Evolutionary conservation across 768 basidiomycete genomes (phyloP).

Genomic region (Mycena epipterygia): DNA sequence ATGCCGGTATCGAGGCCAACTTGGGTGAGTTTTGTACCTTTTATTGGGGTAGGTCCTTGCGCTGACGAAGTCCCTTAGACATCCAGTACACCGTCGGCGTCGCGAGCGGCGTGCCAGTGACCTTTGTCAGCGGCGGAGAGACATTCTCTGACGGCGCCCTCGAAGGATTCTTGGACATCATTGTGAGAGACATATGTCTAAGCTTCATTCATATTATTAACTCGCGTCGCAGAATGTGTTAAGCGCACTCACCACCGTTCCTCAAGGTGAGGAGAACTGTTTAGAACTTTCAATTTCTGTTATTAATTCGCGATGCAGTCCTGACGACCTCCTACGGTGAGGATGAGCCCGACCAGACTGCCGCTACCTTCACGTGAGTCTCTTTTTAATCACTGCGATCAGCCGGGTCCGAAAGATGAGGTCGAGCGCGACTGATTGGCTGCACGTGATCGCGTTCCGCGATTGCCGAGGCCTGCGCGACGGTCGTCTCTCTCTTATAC

Average conservation of each 20-base stretch:
- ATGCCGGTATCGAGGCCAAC: constrained; percentile 53
- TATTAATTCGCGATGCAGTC: constrained; percentile 35
- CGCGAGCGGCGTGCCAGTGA: constrained; percentile 49
- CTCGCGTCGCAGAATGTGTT: too few relatives aligned
- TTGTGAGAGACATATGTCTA: too few relatives aligned
- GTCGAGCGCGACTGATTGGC: too few relatives aligned
- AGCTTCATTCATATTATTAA: too few relatives aligned
- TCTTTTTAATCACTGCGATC: neutral
- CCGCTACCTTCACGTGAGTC: constrained; percentile 31
- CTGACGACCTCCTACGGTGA: constrained; percentile 69
- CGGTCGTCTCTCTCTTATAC: too few relatives aligned
- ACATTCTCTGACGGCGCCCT: constrained; percentile 45
- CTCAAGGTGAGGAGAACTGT: constrained; percentile 45
- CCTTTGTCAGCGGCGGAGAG: constrained; percentile 51
- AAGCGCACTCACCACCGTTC: constrained; percentile 43
- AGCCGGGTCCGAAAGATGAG: neutral
- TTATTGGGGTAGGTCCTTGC: neutral
- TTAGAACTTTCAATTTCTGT: too few relatives aligned
- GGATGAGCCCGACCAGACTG: constrained; percentile 59
- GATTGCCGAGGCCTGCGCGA: too few relatives aligned
- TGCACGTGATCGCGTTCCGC: too few relatives aligned
- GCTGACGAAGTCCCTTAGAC: constrained; percentile 40
- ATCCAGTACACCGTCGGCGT: constrained; percentile 54
- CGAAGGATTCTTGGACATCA: too few relatives aligned
- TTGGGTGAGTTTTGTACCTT: constrained; percentile 25